A percentile compares a stretch with the other conserved stretches of the same genome.
Conservation (phyloP, 148 eudicot genomes). For the Beta vulgaris region DNA sequence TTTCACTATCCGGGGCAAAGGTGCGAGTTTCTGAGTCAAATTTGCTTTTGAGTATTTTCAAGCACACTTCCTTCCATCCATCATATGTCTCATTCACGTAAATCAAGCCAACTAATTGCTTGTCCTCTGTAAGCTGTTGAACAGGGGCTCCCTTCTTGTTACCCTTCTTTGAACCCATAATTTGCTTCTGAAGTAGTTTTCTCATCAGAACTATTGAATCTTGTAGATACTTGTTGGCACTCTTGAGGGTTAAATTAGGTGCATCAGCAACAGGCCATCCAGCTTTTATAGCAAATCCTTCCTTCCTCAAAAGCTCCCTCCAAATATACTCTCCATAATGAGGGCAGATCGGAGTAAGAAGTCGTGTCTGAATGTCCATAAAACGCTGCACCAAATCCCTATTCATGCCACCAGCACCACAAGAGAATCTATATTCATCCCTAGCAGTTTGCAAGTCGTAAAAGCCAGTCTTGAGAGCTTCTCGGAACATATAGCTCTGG, state of each 20-base stretch:
- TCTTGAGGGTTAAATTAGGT: conserved; percentile 71
- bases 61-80: conserved; percentile 86
- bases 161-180: conserved; percentile 65
- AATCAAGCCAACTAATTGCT: conserved; percentile 50
- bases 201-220: conserved; percentile 64
- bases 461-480: conserved; percentile 81
- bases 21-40: conserved; percentile 37
- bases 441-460: conserved; percentile 86
- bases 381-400: conserved; percentile 59
- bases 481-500: conserved; percentile 61
- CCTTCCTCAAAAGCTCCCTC: conserved; percentile 71
- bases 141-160: conserved; percentile 38
- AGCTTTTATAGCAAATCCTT: conserved; percentile 65
- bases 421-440: conserved; percentile 80
- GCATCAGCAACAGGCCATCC: conserved; percentile 69
- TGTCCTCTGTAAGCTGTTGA: conserved; percentile 39
- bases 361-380: conserved; percentile 85
- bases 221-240: conserved; percentile 74
- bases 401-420: conserved; percentile 77
- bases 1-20: conserved; percentile 74
- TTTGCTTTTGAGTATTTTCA: conserved; percentile 58
- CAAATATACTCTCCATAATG: conserved; percentile 82
- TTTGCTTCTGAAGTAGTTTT: conserved; percentile 77
- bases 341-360: conserved; percentile 84
- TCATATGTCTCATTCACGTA: conserved; percentile 77